A percentile compares a stretch with the other conserved stretches of the same genome.
Evolutionary conservation across 257 asterid genomes (phyloP).

Genomic region (Verbascum thapsus): DNA sequence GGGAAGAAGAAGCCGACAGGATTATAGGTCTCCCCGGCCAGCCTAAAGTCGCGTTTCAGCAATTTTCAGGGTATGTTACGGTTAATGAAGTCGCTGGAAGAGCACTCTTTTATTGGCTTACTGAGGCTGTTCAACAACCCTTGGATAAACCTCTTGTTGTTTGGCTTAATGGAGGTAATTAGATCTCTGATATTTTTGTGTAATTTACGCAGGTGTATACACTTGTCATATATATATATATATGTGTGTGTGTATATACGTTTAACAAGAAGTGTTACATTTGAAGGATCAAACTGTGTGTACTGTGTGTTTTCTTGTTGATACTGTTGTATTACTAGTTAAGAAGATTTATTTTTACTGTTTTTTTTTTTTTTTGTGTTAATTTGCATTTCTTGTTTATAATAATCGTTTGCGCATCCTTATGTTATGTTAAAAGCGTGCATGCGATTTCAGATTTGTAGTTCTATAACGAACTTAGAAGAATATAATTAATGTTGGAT

Average conservation of each 20-base stretch:
- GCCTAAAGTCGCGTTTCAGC: slow-evolving; percentile 69
- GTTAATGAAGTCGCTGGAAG: slow-evolving; percentile 72
- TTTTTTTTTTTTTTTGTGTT: neutral
- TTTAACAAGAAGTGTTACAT: too few relatives aligned
- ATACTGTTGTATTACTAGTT: neutral
- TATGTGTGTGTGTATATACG: neutral
- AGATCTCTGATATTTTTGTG: too few relatives aligned
- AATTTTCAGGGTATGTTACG: slow-evolving; percentile 86
- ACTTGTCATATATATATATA: neutral
- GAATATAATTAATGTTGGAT: too few relatives aligned
- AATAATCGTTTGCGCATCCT: too few relatives aligned
- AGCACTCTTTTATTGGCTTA: slow-evolving; percentile 90
- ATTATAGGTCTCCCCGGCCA: slow-evolving; percentile 81
- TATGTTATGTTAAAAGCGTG: too few relatives aligned
- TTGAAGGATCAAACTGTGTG: slow-evolving; percentile 3
- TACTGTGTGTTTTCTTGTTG: neutral
- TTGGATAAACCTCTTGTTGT: slow-evolving; percentile 66
- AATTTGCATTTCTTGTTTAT: too few relatives aligned
- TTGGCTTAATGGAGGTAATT: slow-evolving; percentile 94
- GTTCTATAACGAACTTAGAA: too few relatives aligned
- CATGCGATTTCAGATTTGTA: too few relatives aligned
- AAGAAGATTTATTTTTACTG: neutral
- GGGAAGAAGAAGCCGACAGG: slow-evolving; percentile 70
- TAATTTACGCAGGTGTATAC: too few relatives aligned
- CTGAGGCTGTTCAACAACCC: slow-evolving; percentile 64